Evolutionary conservation across 352 stramenopile species (phyloP), one percentile per base, ranked within the genome.

Genomic region (Plasmopara viticola): DNA sequence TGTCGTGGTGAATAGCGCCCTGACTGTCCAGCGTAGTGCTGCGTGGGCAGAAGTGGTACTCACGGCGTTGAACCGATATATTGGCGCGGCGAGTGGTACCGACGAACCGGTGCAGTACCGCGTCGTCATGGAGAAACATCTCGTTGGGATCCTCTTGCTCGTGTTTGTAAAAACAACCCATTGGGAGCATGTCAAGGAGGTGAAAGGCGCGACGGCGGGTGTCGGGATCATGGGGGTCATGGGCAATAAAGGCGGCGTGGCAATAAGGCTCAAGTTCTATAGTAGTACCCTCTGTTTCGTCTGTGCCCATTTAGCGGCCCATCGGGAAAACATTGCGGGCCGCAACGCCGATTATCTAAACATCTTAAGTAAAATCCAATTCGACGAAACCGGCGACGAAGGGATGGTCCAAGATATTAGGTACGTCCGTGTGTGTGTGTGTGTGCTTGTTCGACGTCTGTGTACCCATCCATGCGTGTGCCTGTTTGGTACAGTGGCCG

Each of bases 161-260:
- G 88, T 99, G 12, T 98, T 98, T 65, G 96, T 98, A 5, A 89
- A 90, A 40, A 48, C 64, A 0, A 68, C 87, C 29, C 79, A 95
- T 51, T 61, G 71, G 20, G 61, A 78, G 0, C 61, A 81, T 56
- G 79, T 98, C 14, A 84, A 90, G 31, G 87, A 98, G 48, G 76
- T 98, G 14, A 74, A 87, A 39, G 86, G 82, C 25, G 86, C 90
- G 2, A 96, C 79, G 3, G 95, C 97, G 0, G 94, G 94, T 2
- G 95, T 98, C 0, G 97, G 97, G 25, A 95, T 99, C 40, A 98
- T 99, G 92, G 97, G 97, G 14, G 92, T 99, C 70, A 93, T 93
- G 84, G 97, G 97, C 43, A 99, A 99, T 68, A 99, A 99, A 68
- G 97, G 97, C 44, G 97, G 95, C 48, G 94, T 94, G 2, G 87